A percentile compares a stretch with the other conserved stretches of the same genome.
These are phyloP conservation scores for Hymenoscyphus infarciens DNA, from an alignment of 2,329 filamentous ascomycete species.

Conservation along the genomic window DNA sequence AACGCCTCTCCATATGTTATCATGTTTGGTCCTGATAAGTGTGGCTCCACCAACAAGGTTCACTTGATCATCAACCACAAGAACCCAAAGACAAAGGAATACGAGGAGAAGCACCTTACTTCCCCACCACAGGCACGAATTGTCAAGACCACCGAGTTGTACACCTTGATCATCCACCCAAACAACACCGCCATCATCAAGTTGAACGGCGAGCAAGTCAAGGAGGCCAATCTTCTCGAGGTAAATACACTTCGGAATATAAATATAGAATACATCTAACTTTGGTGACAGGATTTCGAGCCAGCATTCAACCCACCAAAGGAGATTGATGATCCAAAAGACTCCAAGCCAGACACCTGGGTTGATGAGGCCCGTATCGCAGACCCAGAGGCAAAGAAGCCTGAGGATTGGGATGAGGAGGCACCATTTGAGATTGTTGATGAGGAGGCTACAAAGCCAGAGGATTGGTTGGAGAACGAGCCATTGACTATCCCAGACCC, in stretches of 20 bases:
- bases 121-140: slow-evolving; percentile 81
- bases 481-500: slow-evolving; percentile 80
- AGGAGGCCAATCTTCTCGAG: slow-evolving; percentile 86
- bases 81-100: slow-evolving; percentile 99
- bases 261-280: background rate
- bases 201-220: slow-evolving; percentile 84
- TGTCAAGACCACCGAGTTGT: slow-evolving; percentile 87
- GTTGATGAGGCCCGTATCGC: slow-evolving; percentile 88
- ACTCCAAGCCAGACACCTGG: slow-evolving; percentile 94
- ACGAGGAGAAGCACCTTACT: slow-evolving; percentile 98
- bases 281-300: slow-evolving; percentile 62
- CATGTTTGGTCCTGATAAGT: slow-evolving; percentile 99
- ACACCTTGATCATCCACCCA: slow-evolving; percentile 93
- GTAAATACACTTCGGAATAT: background rate
- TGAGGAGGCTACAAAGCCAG: slow-evolving; percentile 84
- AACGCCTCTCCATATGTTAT: slow-evolving; percentile 97
- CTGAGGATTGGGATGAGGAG: slow-evolving; percentile 92
- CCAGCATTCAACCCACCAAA: slow-evolving; percentile 89
- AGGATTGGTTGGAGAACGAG: slow-evolving; percentile 95
- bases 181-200: slow-evolving; percentile 94
- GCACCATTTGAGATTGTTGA: slow-evolving; percentile 95
- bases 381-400: slow-evolving; percentile 92
- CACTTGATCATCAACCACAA: slow-evolving; percentile 99
- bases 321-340: slow-evolving; percentile 93
- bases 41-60: slow-evolving; percentile 97